phyloP scores from a whole-genome alignment of 768 basidiomycete genomes.

The Kwoniella europaea region DNA sequence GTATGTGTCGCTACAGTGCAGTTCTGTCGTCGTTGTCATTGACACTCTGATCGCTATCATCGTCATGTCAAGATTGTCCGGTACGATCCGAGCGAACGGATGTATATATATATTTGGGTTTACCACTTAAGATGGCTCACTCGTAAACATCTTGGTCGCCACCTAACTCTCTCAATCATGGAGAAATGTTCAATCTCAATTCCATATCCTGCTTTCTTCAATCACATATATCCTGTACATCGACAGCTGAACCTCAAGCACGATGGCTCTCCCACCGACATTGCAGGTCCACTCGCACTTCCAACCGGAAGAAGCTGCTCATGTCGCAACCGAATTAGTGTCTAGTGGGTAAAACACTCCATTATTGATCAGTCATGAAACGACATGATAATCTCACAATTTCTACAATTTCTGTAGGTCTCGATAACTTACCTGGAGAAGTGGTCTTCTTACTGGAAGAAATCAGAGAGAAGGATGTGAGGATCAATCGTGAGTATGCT shows the following conservation, averaged over 20 bases:
- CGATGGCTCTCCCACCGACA: constrained; percentile 20
- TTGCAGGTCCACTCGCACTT: constrained; percentile 43
- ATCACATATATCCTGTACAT: no score
- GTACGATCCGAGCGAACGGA: neutral
- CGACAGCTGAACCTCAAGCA: neutral
- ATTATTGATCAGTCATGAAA: neutral
- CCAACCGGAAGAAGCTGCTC: constrained; percentile 52
- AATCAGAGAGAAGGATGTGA: constrained; percentile 50
- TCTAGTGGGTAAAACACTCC: constrained; percentile 33
- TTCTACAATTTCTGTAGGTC: constrained; percentile 23
- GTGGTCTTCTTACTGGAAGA: constrained; percentile 53
- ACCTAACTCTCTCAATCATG: neutral
- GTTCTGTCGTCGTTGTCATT: no score
- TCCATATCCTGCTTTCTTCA: no score
- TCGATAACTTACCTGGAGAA: constrained; percentile 55
- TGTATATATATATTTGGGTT: neutral
- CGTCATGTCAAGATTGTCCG: no score
- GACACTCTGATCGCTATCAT: no score
- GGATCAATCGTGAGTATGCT: constrained; percentile 45
- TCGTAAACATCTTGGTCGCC: neutral
- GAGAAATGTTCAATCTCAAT: neutral
- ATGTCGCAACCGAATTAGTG: constrained; percentile 47
- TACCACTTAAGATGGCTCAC: neutral
- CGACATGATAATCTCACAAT: no score
- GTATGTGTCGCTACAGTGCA: no score